Evolutionary conservation across 2,329 filamentous ascomycete genomes (phyloP).

Genomic region (Xylaria sp.): DNA sequence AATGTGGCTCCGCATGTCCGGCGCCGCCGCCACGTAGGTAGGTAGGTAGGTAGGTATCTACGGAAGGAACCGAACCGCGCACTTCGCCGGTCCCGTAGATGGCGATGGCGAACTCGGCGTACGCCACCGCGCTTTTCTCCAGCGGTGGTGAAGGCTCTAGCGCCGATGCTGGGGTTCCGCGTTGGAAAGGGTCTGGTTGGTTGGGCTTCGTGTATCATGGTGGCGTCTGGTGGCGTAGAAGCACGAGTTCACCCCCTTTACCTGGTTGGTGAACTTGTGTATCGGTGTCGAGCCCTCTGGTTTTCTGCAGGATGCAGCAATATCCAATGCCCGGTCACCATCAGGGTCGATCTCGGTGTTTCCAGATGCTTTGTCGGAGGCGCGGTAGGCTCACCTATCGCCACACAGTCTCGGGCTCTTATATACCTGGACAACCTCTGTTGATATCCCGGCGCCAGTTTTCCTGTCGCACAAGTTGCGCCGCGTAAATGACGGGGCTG

Average conservation of each 20-base stretch:
- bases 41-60: no score
- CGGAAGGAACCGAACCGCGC: no score
- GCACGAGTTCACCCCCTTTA: conserved; percentile 34
- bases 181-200: conserved; percentile 35
- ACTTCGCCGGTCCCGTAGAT: no score
- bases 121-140: no score
- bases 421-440: no score
- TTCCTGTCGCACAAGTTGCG: no score
- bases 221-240: neutral
- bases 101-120: conserved; percentile 40
- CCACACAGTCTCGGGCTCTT: no score
- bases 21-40: conserved; percentile 40
- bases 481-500: no score
- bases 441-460: no score
- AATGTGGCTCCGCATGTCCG: conserved; percentile 41
- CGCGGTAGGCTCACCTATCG: neutral
- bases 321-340: conserved; percentile 5
- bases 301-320: conserved; percentile 23
- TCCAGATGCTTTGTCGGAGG: conserved; percentile 20
- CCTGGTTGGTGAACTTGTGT: conserved; percentile 30
- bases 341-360: neutral
- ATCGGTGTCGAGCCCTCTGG: conserved; percentile 26
- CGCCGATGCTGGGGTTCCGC: conserved; percentile 35
- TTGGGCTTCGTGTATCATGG: conserved; percentile 1
- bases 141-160: conserved; percentile 36